Conservation (phyloP, 208 protist genomes). For the Endotrypanum monterogeii region DNA sequence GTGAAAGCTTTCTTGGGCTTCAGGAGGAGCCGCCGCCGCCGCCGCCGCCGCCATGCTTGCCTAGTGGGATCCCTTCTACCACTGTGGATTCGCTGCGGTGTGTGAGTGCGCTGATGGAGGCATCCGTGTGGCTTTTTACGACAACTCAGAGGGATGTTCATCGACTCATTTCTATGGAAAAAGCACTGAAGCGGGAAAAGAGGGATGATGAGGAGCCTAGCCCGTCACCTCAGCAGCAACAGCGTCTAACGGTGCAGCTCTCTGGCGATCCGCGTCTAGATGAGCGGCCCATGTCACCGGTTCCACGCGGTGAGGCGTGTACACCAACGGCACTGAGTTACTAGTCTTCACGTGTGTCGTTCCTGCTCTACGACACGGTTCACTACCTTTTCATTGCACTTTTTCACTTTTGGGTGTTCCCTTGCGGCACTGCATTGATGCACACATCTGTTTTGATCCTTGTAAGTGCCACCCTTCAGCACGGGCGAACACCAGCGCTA, state of each 20-base stretch:
- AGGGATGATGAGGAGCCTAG: conserved; percentile 12
- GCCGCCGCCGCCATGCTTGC: not conserved
- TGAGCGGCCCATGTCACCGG: conserved; percentile 18
- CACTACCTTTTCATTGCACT: not conserved
- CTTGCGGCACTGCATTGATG: not conserved
- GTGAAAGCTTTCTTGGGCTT: conserved; percentile 4
- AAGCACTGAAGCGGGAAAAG: not conserved
- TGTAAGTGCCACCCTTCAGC: not conserved
- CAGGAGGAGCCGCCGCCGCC: conserved; percentile 6
- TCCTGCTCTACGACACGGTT: not conserved
- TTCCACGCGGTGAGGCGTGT: conserved; percentile 33
- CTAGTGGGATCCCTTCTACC: not conserved
- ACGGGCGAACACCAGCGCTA: too few species aligned
- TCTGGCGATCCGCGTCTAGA: not conserved
- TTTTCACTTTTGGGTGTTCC: conserved; percentile 2
- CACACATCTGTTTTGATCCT: not conserved
- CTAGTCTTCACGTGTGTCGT: not conserved
- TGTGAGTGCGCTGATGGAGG: conserved; percentile 33
- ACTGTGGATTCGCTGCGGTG: conserved; percentile 23
- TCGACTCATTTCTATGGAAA: not conserved
- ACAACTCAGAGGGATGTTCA: conserved; percentile 31
- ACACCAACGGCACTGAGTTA: conserved; percentile 34
- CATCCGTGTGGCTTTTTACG: conserved; percentile 27
- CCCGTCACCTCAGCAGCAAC: not conserved
- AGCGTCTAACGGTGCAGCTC: conserved; percentile 4